Conservation (phyloP, 2,329 filamentous ascomycete species). For the Fusarium brevicatenulatum region DNA sequence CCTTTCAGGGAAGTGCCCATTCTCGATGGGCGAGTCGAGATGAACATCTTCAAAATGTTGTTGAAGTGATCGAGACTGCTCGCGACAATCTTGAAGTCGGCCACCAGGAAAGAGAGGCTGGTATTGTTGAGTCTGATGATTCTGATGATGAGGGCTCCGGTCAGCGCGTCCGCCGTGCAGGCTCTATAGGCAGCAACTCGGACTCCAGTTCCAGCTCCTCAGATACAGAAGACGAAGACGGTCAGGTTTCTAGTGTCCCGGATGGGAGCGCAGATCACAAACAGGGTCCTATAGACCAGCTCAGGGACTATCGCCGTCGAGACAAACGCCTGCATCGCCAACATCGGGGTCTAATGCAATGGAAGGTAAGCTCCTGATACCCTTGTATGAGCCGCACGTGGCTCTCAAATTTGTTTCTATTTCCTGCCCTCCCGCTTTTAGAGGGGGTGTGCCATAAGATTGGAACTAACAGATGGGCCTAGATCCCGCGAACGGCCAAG, state of each 20-base stretch:
- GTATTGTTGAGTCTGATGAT: conserved; percentile 48
- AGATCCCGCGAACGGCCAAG: conserved; percentile 58
- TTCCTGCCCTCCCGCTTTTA: conserved; percentile 4
- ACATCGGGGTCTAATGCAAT: conserved; percentile 79
- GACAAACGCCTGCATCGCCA: conserved; percentile 70
- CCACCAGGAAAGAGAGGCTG: conserved; percentile 49
- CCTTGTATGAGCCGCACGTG: conserved; percentile 6
- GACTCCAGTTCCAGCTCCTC: conserved; percentile 47
- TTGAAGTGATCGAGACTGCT: conserved; percentile 60
- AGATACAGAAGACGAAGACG: conserved; percentile 46
- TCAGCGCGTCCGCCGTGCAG: conserved; percentile 5
- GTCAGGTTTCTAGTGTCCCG: conserved; percentile 35
- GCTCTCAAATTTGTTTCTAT: conserved; percentile 6
- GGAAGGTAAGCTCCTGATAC: conserved; percentile 55
- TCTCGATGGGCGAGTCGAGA: conserved; percentile 50
- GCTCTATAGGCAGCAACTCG: conserved; percentile 36
- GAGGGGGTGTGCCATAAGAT: conserved; percentile 3
- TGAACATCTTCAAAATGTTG: conserved; percentile 49
- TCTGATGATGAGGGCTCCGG: conserved; percentile 4
- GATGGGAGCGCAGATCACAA: conserved; percentile 52
- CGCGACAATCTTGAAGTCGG: conserved; percentile 49
- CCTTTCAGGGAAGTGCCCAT: conserved; percentile 49
- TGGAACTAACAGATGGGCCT: conserved; percentile 26
- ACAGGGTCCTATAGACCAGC: conserved; percentile 59
- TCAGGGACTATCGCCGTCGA: conserved; percentile 70